Percentiles rank a stretch among this genome's conserved stretches.
Conservation (phyloP, 495 filamentous ascomycete genomes). For the Penicillium soppii region DNA sequence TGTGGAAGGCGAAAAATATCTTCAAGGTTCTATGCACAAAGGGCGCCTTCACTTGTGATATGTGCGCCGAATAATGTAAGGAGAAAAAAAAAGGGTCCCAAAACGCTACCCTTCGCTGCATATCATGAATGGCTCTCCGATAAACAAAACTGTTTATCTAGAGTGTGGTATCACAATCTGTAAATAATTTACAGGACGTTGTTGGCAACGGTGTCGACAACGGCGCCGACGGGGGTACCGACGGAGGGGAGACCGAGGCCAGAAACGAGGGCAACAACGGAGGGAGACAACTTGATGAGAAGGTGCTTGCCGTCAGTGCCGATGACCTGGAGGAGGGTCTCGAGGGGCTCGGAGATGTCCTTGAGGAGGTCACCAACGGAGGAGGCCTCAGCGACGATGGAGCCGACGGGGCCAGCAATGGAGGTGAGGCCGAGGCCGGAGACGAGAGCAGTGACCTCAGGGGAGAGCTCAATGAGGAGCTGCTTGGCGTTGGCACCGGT, state of each 20-base stretch:
- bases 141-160: constrained; percentile 9
- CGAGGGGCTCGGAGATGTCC: constrained; percentile 29
- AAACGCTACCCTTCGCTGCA: constrained; percentile 25
- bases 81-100: constrained; percentile 19
- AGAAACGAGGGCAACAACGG: constrained; percentile 31
- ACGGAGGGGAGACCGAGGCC: constrained; percentile 39
- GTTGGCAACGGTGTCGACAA: constrained; percentile 34
- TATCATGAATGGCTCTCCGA: constrained; percentile 5
- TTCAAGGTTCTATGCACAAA: constrained; percentile 16
- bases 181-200: constrained; percentile 32
- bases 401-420: constrained; percentile 27
- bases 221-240: constrained; percentile 30
- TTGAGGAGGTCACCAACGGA: constrained; percentile 38
- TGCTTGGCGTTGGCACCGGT: constrained; percentile 32
- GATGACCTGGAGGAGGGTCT: constrained; percentile 34
- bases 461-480: constrained; percentile 36
- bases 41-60: constrained; percentile 13
- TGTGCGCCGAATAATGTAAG: constrained; percentile 18
- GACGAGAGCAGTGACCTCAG: constrained; percentile 30
- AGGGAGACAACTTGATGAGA: constrained; percentile 36
- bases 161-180: neutral
- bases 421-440: constrained; percentile 30
- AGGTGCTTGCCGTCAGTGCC: constrained; percentile 32
- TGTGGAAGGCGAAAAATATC: constrained; percentile 8
- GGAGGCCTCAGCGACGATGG: constrained; percentile 29